phyloP scores from a whole-genome alignment of 805 yeast species.

The Isabelozyma rhagii region DNA sequence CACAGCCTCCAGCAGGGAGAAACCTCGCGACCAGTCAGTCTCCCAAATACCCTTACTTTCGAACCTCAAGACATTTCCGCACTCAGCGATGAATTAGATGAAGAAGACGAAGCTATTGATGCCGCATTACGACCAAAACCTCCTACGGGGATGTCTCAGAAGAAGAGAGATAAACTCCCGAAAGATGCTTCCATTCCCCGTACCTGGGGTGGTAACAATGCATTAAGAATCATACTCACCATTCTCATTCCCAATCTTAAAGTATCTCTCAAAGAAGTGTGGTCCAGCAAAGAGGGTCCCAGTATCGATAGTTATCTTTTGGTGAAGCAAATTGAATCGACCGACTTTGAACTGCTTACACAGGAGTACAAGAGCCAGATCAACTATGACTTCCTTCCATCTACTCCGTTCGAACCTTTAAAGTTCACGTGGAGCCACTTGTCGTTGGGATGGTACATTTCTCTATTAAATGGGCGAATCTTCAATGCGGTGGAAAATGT shows the following conservation, averaged over 20 bases:
- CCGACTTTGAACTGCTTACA: slow-evolving; percentile 25
- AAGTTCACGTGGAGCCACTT: slow-evolving; percentile 59
- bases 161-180: slow-evolving; percentile 53
- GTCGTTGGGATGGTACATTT: slow-evolving; percentile 74
- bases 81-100: not conserved
- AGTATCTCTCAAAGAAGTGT: slow-evolving; percentile 20
- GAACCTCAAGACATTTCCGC: slow-evolving; percentile 3
- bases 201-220: slow-evolving; percentile 58
- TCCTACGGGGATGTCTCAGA: slow-evolving; percentile 60
- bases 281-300: slow-evolving; percentile 16
- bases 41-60: not conserved
- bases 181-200: slow-evolving; percentile 45
- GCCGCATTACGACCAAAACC: slow-evolving; percentile 45
- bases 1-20: slow-evolving; percentile 3
- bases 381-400: slow-evolving; percentile 41
- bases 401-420: slow-evolving; percentile 41
- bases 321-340: slow-evolving; percentile 39
- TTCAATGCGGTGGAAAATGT: slow-evolving; percentile 29
- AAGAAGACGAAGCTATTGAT: slow-evolving; percentile 25
- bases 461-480: slow-evolving; percentile 60
- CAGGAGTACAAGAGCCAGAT: slow-evolving; percentile 24
- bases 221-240: slow-evolving; percentile 40
- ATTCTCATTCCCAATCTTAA: slow-evolving; percentile 38
- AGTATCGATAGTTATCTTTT: slow-evolving; percentile 23
- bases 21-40: slow-evolving; percentile 1